Conservation (phyloP, 1,284 basidiomycete species). For the Rhizoctonia solani region DNA sequence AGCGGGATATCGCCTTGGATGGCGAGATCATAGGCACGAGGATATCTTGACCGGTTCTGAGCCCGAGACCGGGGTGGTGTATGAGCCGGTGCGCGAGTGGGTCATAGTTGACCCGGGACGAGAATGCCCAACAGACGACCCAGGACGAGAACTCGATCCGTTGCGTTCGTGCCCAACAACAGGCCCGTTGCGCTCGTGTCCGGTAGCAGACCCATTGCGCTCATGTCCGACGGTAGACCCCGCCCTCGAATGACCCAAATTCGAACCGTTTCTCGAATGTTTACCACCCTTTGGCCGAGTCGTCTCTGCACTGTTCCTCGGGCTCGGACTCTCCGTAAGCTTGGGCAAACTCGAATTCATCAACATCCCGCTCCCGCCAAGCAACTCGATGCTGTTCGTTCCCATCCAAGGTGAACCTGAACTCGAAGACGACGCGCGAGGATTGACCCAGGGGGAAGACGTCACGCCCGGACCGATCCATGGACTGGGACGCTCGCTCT, state of each 20-base stretch:
- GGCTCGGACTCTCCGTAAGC: not conserved
- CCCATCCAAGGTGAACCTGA: slow-evolving; percentile 1
- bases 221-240: not conserved
- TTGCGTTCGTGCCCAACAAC: no score
- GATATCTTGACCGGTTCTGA: not conserved
- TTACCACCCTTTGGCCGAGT: not conserved
- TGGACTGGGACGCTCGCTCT: not conserved
- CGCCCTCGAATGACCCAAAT: not conserved
- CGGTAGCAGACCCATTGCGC: not conserved
- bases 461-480: not conserved
- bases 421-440: not conserved
- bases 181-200: no score
- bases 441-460: not conserved
- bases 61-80: not conserved
- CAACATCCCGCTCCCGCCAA: not conserved
- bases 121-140: not conserved
- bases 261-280: no score
- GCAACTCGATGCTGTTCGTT: not conserved
- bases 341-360: not conserved
- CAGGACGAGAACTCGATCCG: no score
- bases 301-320: not conserved
- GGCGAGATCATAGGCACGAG: not conserved
- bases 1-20: not conserved
- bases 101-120: not conserved
- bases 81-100: not conserved